These are phyloP conservation scores for Alternaria tenuissima DNA, from an alignment of 2,329 filamentous ascomycete genomes.

Conservation along the genomic window DNA sequence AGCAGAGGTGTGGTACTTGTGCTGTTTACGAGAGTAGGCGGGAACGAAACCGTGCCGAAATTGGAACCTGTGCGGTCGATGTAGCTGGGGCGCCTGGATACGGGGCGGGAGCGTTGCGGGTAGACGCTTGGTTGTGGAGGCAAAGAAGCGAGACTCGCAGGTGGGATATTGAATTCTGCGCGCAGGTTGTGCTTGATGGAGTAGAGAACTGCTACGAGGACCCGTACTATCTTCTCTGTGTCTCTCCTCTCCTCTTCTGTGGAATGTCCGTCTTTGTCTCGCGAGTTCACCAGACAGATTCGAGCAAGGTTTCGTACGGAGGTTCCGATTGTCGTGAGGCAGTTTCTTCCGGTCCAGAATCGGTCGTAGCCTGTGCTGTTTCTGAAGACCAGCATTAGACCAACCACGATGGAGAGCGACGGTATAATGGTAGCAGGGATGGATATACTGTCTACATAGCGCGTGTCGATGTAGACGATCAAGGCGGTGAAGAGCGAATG, in stretches of 20 bases:
- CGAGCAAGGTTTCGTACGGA: constrained; percentile 67
- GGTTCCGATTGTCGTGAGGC: constrained; percentile 66
- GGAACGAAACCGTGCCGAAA: constrained; percentile 6
- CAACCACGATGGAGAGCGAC: constrained; percentile 70
- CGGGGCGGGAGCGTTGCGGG: constrained; percentile 26
- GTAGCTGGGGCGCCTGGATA: constrained; percentile 39
- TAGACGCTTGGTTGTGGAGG: constrained; percentile 25
- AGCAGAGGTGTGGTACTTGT: constrained; percentile 32
- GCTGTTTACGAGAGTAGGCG: constrained; percentile 1
- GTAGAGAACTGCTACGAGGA: constrained; percentile 68
- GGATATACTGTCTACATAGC: constrained; percentile 59
- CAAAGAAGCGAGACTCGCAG: constrained; percentile 34
- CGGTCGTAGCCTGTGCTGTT: constrained; percentile 71
- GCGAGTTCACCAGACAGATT: constrained; percentile 61
- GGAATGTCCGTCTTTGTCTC: constrained; percentile 30
- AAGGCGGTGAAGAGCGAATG: constrained; percentile 67
- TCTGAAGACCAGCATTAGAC: constrained; percentile 72
- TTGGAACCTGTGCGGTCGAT: constrained; percentile 23
- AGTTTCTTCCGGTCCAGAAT: constrained; percentile 69
- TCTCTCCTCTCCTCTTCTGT: constrained; percentile 59
- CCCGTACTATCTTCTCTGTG: constrained; percentile 66
- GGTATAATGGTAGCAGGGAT: constrained; percentile 69
- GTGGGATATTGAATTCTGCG: constrained; percentile 64
- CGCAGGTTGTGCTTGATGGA: constrained; percentile 71
- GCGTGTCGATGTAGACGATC: constrained; percentile 65